phyloP scores from a whole-genome alignment of 352 stramenopile species.

The Phytopythium boreale region DNA sequence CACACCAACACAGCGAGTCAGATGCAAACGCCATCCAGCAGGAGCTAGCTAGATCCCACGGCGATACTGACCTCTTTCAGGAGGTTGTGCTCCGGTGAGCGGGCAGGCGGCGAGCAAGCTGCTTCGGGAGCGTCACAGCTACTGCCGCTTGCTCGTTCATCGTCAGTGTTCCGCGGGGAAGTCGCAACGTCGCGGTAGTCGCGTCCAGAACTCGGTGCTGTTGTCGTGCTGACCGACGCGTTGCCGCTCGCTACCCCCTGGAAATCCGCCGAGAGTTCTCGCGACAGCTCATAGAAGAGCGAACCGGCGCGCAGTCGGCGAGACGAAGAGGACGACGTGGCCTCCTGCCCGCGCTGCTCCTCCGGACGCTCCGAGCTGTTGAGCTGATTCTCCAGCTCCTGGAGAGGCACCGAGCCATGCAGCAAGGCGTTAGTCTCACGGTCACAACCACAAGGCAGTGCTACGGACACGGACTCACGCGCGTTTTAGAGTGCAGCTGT shows the following conservation, averaged over 20 bases:
- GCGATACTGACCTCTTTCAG: slow-evolving; percentile 42
- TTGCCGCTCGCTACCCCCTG: slow-evolving; percentile 1
- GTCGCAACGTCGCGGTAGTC: neutral
- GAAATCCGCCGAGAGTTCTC: slow-evolving; percentile 28
- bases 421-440: neutral
- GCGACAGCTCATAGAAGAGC: slow-evolving; percentile 46
- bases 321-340: slow-evolving; percentile 6
- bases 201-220: neutral
- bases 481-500: slow-evolving; percentile 26
- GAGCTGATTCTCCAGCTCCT: slow-evolving; percentile 27
- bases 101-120: neutral
- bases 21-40: slow-evolving; percentile 13
- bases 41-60: slow-evolving; percentile 16
- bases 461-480: slow-evolving; percentile 6
- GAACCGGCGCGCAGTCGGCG: slow-evolving; percentile 26
- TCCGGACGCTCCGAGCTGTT: slow-evolving; percentile 8
- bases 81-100: slow-evolving; percentile 20
- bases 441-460: neutral
- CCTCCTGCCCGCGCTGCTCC: neutral
- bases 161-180: neutral
- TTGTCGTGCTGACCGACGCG: neutral
- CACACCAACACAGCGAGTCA: slow-evolving; percentile 10
- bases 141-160: neutral
- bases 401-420: neutral
- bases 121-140: slow-evolving; percentile 11